Base-by-base conservation (phyloP, 2,329 filamentous ascomycete genomes). In the Emmonsia crescens region DNA sequence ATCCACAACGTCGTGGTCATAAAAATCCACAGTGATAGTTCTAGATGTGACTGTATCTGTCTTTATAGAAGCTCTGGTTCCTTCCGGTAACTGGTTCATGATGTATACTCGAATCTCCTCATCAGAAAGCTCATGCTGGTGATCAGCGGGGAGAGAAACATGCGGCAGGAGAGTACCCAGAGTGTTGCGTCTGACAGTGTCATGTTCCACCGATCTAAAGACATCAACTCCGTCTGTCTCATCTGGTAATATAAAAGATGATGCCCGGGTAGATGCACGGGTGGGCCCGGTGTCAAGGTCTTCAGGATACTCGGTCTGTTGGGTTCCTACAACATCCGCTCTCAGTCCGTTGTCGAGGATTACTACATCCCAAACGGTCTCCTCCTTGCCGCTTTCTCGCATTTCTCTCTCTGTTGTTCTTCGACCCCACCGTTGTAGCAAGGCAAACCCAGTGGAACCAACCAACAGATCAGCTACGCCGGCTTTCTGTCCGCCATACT, bases 61-160 rank as follows among this genome's bases (percentile, higher is more conserved):
- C 52, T 67, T 75, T 38, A 79, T 75, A 2, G 75, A 75, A 19
- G 76, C 77, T 64, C 71, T 75, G 58, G 74, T 75, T 12, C 76
- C 77, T 44, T 64, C 70, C 40, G 74, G 77, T 36, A 75, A 70
- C 62, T 79, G 77, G 48, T 72, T 72, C 68, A 77, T 72, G 21
- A 80, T 81, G 68, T 72, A 85, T 78, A 57, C 66, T 19, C 72
- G 74, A 59, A 79, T 75, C 40, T 79, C 77, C 61, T 79, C 77
- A 54, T 79, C 77, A 6, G 76, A 74, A 44, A 76, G 65, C 44
- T 73, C 69, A 55, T 75, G 70, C 58, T 77, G 72, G 57, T 71
- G 67, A 52, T 74, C 70, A n/a, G 73, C 58, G 5, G 73, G 69
- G 27, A 75, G 62, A 21, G 72, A 70, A 33, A 74, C 66, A 61